phyloP scores from a whole-genome alignment of 345 rosid genomes.

The Crucihimalaya himalaica region DNA sequence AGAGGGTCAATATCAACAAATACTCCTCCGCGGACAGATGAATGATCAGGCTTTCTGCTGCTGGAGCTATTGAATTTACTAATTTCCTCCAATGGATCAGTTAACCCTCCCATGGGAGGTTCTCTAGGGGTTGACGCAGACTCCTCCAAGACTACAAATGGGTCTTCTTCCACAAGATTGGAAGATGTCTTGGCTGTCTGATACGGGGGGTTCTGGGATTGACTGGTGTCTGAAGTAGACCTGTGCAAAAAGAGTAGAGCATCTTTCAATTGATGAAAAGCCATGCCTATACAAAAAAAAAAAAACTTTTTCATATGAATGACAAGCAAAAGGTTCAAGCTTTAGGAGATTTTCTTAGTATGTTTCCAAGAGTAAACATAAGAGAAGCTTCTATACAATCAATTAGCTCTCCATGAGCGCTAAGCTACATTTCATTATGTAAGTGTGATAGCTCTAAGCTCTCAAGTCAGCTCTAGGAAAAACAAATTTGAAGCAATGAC shows the following conservation, averaged over 20 bases:
- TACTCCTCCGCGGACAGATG: conserved; percentile 47
- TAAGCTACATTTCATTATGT: not conserved
- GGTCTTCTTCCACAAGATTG: conserved; percentile 49
- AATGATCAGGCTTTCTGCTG: conserved; percentile 45
- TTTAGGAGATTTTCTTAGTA: not conserved
- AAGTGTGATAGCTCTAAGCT: not conserved
- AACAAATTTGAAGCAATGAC: not conserved
- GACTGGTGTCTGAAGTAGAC: conserved; percentile 46
- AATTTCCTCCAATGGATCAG: conserved; percentile 56
- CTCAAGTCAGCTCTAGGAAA: not conserved
- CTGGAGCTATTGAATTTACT: conserved; percentile 39
- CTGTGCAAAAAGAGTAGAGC: conserved; percentile 41
- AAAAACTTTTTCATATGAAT: not conserved
- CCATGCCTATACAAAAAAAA: not conserved
- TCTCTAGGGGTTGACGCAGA: conserved; percentile 52
- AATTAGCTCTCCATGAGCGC: not conserved
- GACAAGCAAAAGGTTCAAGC: not conserved
- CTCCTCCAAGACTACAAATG: conserved; percentile 59
- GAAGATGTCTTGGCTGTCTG: conserved; percentile 48
- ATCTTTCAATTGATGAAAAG: conserved; percentile 5
- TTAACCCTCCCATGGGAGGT: conserved; percentile 44
- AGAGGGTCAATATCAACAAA: conserved; percentile 73
- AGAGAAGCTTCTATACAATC: not conserved
- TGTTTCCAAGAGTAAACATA: not conserved
- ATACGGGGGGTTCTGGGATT: conserved; percentile 39